Evolutionary conservation across 306 rosid species (phyloP).

Genomic region (Acacia confusa): DNA sequence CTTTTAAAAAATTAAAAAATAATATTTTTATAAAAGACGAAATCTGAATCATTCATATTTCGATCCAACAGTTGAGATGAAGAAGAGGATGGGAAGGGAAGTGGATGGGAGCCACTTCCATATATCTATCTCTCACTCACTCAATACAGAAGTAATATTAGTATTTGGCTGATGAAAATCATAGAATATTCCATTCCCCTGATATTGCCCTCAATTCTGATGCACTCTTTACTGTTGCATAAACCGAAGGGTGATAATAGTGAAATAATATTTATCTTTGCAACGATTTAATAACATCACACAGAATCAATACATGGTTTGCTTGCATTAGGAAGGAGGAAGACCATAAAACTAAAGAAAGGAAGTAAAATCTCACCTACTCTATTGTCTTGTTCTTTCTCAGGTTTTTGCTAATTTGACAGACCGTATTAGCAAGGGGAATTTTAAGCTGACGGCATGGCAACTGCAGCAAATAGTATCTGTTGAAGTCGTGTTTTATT

Average conservation of each 20-base stretch:
- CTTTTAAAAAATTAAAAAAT: no score
- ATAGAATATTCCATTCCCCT: conserved; percentile 4
- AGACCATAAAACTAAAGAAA: background rate
- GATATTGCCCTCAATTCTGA: background rate
- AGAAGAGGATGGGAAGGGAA: no score
- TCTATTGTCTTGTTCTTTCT: conserved; percentile 21
- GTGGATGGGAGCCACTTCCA: no score
- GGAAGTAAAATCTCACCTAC: conserved; percentile 4
- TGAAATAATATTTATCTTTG: background rate
- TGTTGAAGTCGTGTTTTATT: background rate
- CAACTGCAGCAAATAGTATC: background rate
- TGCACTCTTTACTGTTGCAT: background rate
- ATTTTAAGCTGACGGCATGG: conserved; percentile 11
- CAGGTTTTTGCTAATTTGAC: conserved; percentile 38
- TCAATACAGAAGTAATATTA: background rate
- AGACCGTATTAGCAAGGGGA: conserved; percentile 31
- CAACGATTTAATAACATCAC: background rate
- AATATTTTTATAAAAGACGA: no score
- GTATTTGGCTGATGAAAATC: background rate
- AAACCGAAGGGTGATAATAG: background rate
- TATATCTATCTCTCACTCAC: background rate
- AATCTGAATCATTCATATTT: no score
- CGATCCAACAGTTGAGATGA: no score
- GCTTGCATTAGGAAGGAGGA: background rate
- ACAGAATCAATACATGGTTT: background rate